Evolutionary conservation across 768 basidiomycete species (phyloP).

Genomic region (Russula sp.): DNA sequence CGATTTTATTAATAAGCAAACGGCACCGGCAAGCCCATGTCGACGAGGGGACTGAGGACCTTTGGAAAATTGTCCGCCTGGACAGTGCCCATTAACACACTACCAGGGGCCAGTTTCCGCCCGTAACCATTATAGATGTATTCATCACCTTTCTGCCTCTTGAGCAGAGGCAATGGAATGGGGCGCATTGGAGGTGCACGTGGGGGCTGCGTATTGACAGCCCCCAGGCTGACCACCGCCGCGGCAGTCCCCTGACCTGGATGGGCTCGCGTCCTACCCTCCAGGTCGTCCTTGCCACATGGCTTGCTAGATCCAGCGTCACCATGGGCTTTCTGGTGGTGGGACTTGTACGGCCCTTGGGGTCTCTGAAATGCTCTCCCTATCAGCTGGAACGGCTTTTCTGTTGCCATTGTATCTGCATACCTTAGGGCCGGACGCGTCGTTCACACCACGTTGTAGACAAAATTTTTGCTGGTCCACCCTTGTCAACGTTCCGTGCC

Average conservation of each 20-base stretch:
- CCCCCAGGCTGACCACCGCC: background rate
- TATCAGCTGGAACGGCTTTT: background rate
- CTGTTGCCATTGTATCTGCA: background rate
- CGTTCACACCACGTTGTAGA: background rate
- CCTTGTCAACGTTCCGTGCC: background rate
- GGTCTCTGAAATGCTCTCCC: background rate
- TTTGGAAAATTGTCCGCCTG: slow-evolving; percentile 1
- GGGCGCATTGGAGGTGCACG: background rate
- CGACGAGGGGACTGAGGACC: background rate
- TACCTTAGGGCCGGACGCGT: slow-evolving; percentile 3
- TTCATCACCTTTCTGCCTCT: background rate
- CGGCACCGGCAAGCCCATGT: background rate
- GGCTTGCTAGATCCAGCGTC: background rate
- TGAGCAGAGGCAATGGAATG: slow-evolving; percentile 3
- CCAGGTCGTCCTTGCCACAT: background rate
- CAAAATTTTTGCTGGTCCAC: slow-evolving; percentile 3
- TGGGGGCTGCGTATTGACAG: background rate
- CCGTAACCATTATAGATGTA: background rate
- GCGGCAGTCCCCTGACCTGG: background rate
- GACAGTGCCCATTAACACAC: too few relatives aligned
- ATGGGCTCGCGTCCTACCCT: background rate
- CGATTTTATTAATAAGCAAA: slow-evolving; percentile 4
- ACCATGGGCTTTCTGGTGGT: background rate
- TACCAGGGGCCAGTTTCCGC: background rate
- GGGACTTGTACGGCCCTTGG: background rate